phyloP scores from a whole-genome alignment of 306 rosid genomes.

The Cucumis cinereus region DNA sequence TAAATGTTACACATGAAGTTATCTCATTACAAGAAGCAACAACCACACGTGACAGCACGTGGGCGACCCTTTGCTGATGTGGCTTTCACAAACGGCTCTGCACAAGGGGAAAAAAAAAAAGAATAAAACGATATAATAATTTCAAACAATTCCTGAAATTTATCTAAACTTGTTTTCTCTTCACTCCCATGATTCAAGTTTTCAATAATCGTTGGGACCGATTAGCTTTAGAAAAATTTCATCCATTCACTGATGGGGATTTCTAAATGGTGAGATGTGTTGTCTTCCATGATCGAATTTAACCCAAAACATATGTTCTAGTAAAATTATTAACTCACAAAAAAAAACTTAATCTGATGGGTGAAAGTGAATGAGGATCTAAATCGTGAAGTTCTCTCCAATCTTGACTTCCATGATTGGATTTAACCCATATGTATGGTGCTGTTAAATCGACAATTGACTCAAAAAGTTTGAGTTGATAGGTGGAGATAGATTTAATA shows the following conservation, averaged over 20 bases:
- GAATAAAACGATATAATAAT: not conserved
- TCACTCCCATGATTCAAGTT: not conserved
- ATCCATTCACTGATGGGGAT: not conserved
- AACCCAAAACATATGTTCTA: no score
- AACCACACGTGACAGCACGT: not conserved
- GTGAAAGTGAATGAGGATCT: not conserved
- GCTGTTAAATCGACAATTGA: no score
- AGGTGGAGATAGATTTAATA: no score
- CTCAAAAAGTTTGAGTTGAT: no score
- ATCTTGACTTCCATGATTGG: not conserved
- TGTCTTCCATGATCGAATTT: no score
- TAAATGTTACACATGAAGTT: not conserved
- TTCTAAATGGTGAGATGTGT: no score
- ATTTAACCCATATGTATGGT: not conserved
- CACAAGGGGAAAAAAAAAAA: not conserved
- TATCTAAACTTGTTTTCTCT: not conserved
- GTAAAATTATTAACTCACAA: no score
- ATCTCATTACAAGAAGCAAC: not conserved
- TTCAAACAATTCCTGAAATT: not conserved
- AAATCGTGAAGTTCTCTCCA: not conserved
- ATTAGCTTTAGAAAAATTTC: not conserved
- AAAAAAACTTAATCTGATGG: no score
- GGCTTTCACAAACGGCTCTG: slow-evolving; percentile 1
- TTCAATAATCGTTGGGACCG: not conserved
- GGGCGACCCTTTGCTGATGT: not conserved